These are phyloP conservation scores for Lyophyllum atratum DNA, from an alignment of 768 basidiomycete species.

Conservation along the genomic window DNA sequence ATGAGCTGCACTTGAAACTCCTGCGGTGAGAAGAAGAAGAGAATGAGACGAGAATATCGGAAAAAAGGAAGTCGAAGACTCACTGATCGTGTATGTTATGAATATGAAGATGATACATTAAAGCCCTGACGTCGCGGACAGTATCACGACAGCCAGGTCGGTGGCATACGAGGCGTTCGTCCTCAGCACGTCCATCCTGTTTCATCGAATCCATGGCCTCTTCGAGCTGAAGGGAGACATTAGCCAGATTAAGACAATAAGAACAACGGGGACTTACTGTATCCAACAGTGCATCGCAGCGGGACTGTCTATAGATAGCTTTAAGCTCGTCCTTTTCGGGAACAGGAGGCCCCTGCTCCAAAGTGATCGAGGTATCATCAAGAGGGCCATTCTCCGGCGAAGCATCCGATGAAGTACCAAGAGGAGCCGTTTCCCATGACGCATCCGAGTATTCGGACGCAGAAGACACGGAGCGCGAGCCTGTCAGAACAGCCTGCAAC, in stretches of 20 bases:
- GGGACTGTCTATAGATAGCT: conserved; percentile 35
- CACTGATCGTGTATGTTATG: conserved; percentile 53
- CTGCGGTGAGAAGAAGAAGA: conserved; percentile 11
- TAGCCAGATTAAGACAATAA: neutral
- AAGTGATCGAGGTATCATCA: conserved; percentile 9
- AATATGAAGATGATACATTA: conserved; percentile 57
- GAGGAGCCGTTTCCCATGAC: conserved; percentile 17
- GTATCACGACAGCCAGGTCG: conserved; percentile 47
- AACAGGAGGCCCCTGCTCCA: conserved; percentile 13
- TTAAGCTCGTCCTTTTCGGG: conserved; percentile 22
- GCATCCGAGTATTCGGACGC: conserved; percentile 9
- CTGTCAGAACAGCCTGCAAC: conserved; percentile 15
- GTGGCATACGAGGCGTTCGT: conserved; percentile 40
- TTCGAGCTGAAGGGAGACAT: conserved; percentile 25
- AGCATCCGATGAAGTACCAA: conserved; percentile 9
- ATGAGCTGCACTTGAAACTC: conserved; percentile 22
- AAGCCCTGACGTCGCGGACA: conserved; percentile 40
- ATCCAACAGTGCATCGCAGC: conserved; percentile 34
- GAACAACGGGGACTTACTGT: conserved; percentile 34
- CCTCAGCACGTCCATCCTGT: conserved; percentile 24
- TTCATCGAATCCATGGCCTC: conserved; percentile 37
- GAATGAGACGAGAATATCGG: conserved; percentile 1
- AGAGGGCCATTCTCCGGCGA: conserved; percentile 17
- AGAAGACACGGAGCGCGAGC: conserved; percentile 14
- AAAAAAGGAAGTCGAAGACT: conserved; percentile 11